These are phyloP conservation scores for Rickenella mellea DNA, from an alignment of 768 basidiomycete genomes.

Conservation along the genomic window DNA sequence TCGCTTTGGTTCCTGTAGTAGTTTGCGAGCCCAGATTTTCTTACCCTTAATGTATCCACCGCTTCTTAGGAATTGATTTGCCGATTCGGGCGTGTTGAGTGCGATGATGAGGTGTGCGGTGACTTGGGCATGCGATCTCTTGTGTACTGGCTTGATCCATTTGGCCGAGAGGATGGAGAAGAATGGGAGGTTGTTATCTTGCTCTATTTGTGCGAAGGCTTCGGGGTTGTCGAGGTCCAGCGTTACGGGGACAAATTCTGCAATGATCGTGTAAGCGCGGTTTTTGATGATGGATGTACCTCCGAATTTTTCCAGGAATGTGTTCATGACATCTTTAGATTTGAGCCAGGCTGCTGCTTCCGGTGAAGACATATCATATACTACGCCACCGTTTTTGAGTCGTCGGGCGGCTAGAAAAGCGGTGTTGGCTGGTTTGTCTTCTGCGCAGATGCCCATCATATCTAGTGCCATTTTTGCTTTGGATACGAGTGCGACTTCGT, in stretches of 20 bases:
- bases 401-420: not conserved
- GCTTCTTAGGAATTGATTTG: no score
- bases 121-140: constrained; percentile 10
- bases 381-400: constrained; percentile 8
- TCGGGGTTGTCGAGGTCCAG: constrained; percentile 6
- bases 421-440: no score
- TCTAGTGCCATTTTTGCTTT: not conserved
- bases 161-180: constrained; percentile 7
- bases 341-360: constrained; percentile 13
- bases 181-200: constrained; percentile 4
- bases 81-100: constrained; percentile 10
- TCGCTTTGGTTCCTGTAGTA: constrained; percentile 12
- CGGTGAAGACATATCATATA: constrained; percentile 8
- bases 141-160: constrained; percentile 18
- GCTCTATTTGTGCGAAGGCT: constrained; percentile 6
- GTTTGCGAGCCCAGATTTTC: constrained; percentile 7
- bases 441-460: not conserved
- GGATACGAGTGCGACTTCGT: no score
- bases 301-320: constrained; percentile 8
- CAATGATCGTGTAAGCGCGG: constrained; percentile 6
- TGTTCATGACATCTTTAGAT: not conserved
- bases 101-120: constrained; percentile 16
- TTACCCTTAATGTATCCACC: constrained; percentile 11
- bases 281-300: constrained; percentile 6
- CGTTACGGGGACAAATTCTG: constrained; percentile 14